Conservation (phyloP, 371 early-diverging fungal genomes). For the Entomophthora muscae region DNA sequence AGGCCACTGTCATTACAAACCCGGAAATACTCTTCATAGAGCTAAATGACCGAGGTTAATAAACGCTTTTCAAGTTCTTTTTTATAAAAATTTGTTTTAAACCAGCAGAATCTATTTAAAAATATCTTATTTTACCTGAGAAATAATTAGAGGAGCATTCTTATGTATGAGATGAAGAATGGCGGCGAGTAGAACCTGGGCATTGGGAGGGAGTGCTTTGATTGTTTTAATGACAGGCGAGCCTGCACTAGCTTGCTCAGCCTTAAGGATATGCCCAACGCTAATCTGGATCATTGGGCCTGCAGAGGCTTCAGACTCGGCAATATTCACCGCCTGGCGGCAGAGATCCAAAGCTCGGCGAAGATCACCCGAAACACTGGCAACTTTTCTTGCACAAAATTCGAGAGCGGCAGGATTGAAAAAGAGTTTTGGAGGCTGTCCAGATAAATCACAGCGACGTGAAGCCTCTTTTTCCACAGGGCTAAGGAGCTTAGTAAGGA, state of each 20-base stretch:
- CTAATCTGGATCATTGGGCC: slow-evolving; percentile 6
- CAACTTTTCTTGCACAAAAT: slow-evolving; percentile 80
- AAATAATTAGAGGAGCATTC: neutral
- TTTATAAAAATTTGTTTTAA: too few species aligned
- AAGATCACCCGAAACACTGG: slow-evolving; percentile 77
- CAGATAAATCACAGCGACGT: neutral
- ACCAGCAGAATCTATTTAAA: too few species aligned
- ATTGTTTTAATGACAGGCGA: slow-evolving; percentile 9
- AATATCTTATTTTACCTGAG: too few species aligned
- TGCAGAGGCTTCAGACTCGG: slow-evolving; percentile 39
- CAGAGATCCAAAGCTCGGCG: slow-evolving; percentile 83
- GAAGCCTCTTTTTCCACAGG: neutral
- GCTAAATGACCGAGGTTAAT: too few species aligned
- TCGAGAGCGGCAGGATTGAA: slow-evolving; percentile 50
- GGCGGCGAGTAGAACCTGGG: neutral
- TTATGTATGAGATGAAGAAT: neutral
- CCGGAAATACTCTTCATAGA: neutral
- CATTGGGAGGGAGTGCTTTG: neutral
- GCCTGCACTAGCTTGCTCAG: slow-evolving; percentile 12
- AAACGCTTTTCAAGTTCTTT: too few species aligned
- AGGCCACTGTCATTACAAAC: neutral
- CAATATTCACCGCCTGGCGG: slow-evolving; percentile 63
- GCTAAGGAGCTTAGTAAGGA: slow-evolving; percentile 26
- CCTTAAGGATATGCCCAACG: slow-evolving; percentile 10
- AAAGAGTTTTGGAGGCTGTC: neutral